These are phyloP conservation scores for Pezicula radicicola DNA, from an alignment of 2,329 filamentous ascomycete species.

Conservation along the genomic window DNA sequence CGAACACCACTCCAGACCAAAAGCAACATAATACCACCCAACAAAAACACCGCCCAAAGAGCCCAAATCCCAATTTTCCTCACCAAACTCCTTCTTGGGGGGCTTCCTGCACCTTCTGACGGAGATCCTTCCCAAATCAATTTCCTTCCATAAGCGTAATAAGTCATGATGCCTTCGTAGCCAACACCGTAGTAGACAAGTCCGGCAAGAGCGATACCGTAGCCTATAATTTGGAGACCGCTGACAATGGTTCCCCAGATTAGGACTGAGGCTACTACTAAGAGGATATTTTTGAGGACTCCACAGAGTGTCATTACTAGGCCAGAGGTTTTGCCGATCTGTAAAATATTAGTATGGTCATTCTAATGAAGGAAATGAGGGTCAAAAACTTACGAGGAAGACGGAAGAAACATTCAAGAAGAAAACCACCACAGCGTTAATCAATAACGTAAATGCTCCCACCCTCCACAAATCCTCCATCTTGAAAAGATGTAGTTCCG, in stretches of 20 bases:
- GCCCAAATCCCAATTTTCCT: too few species aligned
- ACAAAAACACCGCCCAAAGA: too few species aligned
- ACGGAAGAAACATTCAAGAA: conserved; percentile 80
- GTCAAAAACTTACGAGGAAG: conserved; percentile 63
- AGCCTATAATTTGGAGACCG: conserved; percentile 76
- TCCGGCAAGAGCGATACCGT: conserved; percentile 72
- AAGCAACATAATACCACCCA: too few species aligned
- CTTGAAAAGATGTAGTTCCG: conserved; percentile 65
- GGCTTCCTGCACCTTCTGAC: too few species aligned
- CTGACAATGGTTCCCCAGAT: conserved; percentile 76
- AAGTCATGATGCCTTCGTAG: conserved; percentile 12
- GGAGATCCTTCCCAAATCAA: too few species aligned
- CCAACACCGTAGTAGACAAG: conserved; percentile 65
- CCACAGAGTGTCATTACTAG: conserved; percentile 81
- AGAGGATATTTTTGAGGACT: conserved; percentile 81
- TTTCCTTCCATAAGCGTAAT: not conserved
- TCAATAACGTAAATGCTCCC: conserved; percentile 66
- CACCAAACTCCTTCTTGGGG: too few species aligned
- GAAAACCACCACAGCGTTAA: conserved; percentile 76
- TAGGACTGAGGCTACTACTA: conserved; percentile 74
- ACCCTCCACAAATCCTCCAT: conserved; percentile 69
- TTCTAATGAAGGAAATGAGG: not conserved
- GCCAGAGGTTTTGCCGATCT: conserved; percentile 85
- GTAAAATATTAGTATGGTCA: not conserved
- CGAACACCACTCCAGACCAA: too few species aligned